These are phyloP conservation scores for Hamamelis virginiana DNA, from an alignment of 164 flowering plant species.

Conservation along the genomic window DNA sequence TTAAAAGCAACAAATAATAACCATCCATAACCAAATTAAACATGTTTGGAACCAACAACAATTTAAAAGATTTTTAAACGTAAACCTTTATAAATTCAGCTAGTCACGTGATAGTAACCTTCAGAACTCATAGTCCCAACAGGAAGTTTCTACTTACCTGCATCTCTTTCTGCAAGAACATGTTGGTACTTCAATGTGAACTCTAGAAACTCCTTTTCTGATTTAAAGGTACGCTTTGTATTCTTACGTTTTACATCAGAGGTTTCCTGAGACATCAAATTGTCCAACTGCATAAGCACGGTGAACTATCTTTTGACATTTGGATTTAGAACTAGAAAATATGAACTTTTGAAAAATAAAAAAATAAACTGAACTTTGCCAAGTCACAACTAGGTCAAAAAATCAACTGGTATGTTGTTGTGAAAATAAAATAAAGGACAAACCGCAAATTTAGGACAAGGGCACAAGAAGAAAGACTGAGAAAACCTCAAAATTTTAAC, in stretches of 20 bases:
- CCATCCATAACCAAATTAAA: not conserved
- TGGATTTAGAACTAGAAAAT: too few species aligned
- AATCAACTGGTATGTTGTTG: not conserved
- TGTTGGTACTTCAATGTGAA: slow-evolving; percentile 87
- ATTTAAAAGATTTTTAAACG: not conserved
- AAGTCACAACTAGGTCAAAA: not conserved
- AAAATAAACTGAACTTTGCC: not conserved
- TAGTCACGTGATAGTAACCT: not conserved
- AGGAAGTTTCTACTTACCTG: slow-evolving; percentile 45
- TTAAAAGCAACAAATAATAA: not conserved
- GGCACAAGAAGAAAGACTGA: too few species aligned
- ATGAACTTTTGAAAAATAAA: not conserved
- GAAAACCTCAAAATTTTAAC: not conserved
- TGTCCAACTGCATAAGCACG: not conserved
- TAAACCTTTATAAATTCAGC: not conserved
- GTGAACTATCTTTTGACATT: too few species aligned
- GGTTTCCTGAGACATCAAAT: slow-evolving; percentile 45
- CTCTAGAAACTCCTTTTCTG: slow-evolving; percentile 85
- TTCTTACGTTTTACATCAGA: slow-evolving; percentile 74
- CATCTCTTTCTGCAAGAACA: slow-evolving; percentile 87
- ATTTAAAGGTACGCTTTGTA: slow-evolving; percentile 60
- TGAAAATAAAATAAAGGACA: not conserved
- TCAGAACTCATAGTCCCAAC: not conserved
- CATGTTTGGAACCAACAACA: not conserved
- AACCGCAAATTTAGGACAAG: too few species aligned